Evolutionary conservation across 257 asterid species (phyloP).

Genomic region (Solanum sejunctum): DNA sequence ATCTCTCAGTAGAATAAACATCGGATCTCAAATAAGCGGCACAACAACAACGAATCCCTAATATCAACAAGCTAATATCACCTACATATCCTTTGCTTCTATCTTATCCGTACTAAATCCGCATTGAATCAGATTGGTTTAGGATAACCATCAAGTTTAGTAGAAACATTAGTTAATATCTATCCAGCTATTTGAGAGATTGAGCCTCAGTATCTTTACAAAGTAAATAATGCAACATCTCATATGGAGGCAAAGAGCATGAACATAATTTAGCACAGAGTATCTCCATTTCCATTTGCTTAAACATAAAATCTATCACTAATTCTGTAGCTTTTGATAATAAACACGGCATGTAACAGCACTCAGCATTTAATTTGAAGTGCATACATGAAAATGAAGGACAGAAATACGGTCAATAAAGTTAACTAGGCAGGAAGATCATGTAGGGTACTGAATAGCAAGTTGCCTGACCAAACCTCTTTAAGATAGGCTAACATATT

Average conservation of each 20-base stretch:
- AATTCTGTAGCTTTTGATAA: neutral
- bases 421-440: neutral
- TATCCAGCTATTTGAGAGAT: neutral
- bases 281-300: neutral
- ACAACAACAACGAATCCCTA: neutral
- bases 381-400: neutral
- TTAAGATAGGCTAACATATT: slow-evolving; percentile 77
- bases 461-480: slow-evolving; percentile 49
- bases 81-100: neutral
- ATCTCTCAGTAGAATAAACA: neutral
- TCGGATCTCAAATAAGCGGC: neutral
- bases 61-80: neutral
- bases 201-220: neutral
- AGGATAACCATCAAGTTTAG: neutral
- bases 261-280: neutral
- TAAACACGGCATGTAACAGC: neutral
- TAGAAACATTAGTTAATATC: neutral
- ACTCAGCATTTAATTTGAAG: neutral
- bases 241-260: neutral
- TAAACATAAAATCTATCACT: neutral
- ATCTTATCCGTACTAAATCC: neutral
- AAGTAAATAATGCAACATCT: neutral
- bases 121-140: neutral
- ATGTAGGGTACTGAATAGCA: neutral
- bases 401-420: neutral